phyloP scores from a whole-genome alignment of 2,329 filamentous ascomycete species.

The Penicillium decumbens region DNA sequence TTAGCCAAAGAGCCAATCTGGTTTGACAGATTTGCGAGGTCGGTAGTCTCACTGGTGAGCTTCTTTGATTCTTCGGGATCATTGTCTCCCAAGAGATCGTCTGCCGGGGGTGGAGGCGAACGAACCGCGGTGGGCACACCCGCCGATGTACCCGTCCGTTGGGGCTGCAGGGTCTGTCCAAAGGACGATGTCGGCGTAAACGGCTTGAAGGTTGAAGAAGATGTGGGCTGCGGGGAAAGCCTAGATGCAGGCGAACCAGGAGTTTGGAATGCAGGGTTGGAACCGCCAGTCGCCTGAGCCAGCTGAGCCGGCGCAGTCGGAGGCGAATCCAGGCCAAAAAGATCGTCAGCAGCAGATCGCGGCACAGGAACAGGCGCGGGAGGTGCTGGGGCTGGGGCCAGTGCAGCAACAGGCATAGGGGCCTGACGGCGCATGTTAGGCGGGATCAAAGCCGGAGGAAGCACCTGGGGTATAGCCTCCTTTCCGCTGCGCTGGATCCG shows the following conservation, averaged over 20 bases:
- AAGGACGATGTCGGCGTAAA: slow-evolving; percentile 92
- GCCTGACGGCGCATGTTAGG: slow-evolving; percentile 68
- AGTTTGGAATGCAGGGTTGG: slow-evolving; percentile 54
- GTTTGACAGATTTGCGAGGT: slow-evolving; percentile 92
- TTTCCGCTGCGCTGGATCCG: slow-evolving; percentile 76
- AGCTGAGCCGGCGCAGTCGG: slow-evolving; percentile 51
- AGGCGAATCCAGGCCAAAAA: slow-evolving; percentile 81
- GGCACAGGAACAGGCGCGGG: slow-evolving; percentile 40
- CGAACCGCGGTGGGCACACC: slow-evolving; percentile 28
- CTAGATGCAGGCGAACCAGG: slow-evolving; percentile 46
- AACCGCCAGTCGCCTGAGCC: slow-evolving; percentile 69
- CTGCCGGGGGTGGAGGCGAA: slow-evolving; percentile 54
- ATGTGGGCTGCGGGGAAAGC: slow-evolving; percentile 31
- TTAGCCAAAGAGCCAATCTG: slow-evolving; percentile 86
- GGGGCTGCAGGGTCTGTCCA: slow-evolving; percentile 72
- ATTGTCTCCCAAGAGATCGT: slow-evolving; percentile 86
- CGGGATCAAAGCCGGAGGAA: slow-evolving; percentile 78
- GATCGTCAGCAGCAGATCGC: slow-evolving; percentile 83
- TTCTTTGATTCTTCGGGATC: slow-evolving; percentile 86
- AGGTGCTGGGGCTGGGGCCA: slow-evolving; percentile 44
- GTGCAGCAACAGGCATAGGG: slow-evolving; percentile 34
- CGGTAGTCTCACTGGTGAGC: slow-evolving; percentile 80
- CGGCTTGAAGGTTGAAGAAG: slow-evolving; percentile 67
- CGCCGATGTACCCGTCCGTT: slow-evolving; percentile 64
- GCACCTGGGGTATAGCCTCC: slow-evolving; percentile 65